These are phyloP conservation scores for Ogataea philodendri DNA, from an alignment of 805 yeast genomes.

Conservation along the genomic window DNA sequence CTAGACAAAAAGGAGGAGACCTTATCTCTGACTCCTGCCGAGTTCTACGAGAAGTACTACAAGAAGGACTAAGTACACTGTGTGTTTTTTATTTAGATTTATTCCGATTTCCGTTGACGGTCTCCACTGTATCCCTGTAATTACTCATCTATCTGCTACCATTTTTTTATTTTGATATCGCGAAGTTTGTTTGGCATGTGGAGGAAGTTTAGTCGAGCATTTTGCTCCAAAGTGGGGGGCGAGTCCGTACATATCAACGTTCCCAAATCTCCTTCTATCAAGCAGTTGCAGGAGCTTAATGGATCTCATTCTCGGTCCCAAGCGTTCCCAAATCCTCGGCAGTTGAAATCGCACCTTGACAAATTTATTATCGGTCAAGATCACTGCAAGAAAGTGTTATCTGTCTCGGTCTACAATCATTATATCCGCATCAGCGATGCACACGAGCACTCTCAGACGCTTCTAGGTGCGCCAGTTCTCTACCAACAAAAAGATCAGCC, in stretches of 20 bases:
- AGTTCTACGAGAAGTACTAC: slow-evolving; percentile 19
- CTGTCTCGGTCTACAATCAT: slow-evolving; percentile 62
- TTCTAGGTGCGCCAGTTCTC: slow-evolving; percentile 13
- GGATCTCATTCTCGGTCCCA: neutral
- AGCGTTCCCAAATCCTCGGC: slow-evolving; percentile 42
- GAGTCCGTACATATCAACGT: slow-evolving; percentile 2
- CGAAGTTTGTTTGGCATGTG: slow-evolving; percentile 6
- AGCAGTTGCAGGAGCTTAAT: slow-evolving; percentile 3
- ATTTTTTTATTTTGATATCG: too few relatives aligned
- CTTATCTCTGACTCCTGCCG: slow-evolving; percentile 19
- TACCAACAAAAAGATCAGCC: slow-evolving; percentile 33
- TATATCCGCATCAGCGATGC: slow-evolving; percentile 46
- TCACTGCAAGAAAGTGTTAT: slow-evolving; percentile 52
- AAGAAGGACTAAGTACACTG: too few relatives aligned
- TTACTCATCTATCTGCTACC: too few relatives aligned
- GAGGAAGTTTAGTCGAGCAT: slow-evolving; percentile 6
- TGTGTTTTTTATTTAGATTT: too few relatives aligned
- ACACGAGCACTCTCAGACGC: slow-evolving; percentile 4
- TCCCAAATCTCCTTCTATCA: slow-evolving; percentile 4
- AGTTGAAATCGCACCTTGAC: slow-evolving; percentile 45
- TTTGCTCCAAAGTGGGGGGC: slow-evolving; percentile 5
- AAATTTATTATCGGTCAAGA: slow-evolving; percentile 57
- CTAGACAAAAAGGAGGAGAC: slow-evolving; percentile 18
- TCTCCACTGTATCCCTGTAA: too few relatives aligned
- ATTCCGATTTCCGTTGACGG: too few relatives aligned